Evolutionary conservation across 1,139 yeast genomes (phyloP).

Genomic region (Scheffersomyces stambukii): DNA sequence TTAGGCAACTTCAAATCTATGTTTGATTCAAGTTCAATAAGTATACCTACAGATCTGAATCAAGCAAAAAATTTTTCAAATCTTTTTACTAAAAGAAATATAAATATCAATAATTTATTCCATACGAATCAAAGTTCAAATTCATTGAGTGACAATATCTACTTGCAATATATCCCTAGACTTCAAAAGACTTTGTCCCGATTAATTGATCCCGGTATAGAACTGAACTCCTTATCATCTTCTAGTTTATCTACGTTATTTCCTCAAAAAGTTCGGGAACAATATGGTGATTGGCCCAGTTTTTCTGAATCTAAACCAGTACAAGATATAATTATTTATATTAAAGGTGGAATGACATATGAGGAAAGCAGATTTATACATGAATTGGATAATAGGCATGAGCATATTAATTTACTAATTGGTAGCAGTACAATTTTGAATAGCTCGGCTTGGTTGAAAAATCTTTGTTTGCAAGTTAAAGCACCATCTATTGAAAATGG

Average conservation of each 20-base stretch:
- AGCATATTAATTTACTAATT: constrained; percentile 48
- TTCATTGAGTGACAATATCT: constrained; percentile 42
- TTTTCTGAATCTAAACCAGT: constrained; percentile 33
- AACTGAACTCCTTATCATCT: constrained; percentile 2
- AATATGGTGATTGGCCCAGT: constrained; percentile 32
- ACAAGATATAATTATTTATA: constrained; percentile 75
- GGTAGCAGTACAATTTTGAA: constrained; percentile 77
- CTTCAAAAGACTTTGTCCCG: constrained; percentile 42
- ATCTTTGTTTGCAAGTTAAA: constrained; percentile 1
- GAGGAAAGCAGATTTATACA: constrained; percentile 86
- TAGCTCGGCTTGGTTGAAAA: constrained; percentile 49
- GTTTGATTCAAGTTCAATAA: constrained; percentile 16
- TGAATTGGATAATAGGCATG: constrained; percentile 56
- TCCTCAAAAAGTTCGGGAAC: constrained; percentile 34
- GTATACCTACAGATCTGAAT: no score
- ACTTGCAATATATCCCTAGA: constrained; percentile 72
- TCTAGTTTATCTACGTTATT: constrained; percentile 32
- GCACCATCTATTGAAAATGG: neutral
- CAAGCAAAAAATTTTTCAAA: constrained; percentile 6
- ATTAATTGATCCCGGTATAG: constrained; percentile 14
- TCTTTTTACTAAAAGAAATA: constrained; percentile 23
- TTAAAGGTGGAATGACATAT: constrained; percentile 88
- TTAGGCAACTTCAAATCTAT: constrained; percentile 27
- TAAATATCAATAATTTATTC: constrained; percentile 23
- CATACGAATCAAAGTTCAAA: constrained; percentile 16